Base-by-base conservation (phyloP, 352 stramenopile genomes). In the Pythium dissimile region DNA sequence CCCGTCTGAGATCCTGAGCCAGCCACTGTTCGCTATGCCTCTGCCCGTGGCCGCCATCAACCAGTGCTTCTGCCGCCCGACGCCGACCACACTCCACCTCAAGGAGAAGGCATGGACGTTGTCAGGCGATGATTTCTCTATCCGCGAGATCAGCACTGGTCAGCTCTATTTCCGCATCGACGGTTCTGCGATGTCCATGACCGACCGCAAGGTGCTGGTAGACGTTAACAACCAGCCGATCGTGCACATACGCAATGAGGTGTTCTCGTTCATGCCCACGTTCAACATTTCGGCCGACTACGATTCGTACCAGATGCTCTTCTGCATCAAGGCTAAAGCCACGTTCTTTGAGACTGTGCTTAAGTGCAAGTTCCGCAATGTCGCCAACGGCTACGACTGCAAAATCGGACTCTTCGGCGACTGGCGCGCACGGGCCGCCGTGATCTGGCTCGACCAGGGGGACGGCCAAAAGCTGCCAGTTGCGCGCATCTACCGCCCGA, bases 111-210 rank as follows among this genome's bases (percentile, higher is more conserved):
- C 42, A 27, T 64, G 26, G 18, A 63, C 64, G 13, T 32, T 56
- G 20, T 73, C 62, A 1, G 64, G 59, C 15, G 64, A 76, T 53
- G 52, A 66, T 21, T 75, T 72, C 37, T 35, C 47, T 12, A 65
- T 75, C 56, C 52, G 49, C 21, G 64, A 75, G 6, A 47, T 52
- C 10, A 10, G 48, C 50, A 67, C 64, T 0, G 42, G 30, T 6
- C 27, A 46, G 11, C 15, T 53, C 5, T 50, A 54, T 24, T 75
- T 75, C 47, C 54, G 51, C n/a, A 54, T 75, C 43, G 21, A 62
- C 9, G 59, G 63, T 20, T 46, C 23, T 3, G 55, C 43, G 3
- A 20, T 72, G 5, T 67, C 63, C 2, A 23, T 66, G 16, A 46
- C 42, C 44, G 39, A 64, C 15, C 59, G 68, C 32, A 72, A 67